Conservation (phyloP, 305 asterid genomes). For the Fraxinus sp. region DNA sequence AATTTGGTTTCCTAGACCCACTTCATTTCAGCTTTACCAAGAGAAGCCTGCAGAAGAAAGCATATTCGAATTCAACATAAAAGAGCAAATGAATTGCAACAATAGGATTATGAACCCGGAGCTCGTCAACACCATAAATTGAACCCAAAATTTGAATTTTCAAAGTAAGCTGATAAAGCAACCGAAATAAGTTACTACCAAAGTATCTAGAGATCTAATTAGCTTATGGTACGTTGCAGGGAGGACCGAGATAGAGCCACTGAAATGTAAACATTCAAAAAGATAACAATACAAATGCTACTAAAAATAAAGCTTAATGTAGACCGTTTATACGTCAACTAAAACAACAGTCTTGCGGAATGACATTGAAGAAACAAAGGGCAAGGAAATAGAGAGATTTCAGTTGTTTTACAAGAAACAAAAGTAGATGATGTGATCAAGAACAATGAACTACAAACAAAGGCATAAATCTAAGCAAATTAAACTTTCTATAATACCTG, state of each 20-base stretch:
- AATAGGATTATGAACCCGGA: not conserved
- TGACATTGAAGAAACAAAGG: too few species aligned
- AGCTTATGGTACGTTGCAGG: not conserved
- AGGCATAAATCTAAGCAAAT: not conserved
- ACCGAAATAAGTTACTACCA: not conserved
- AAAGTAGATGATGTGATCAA: too few species aligned
- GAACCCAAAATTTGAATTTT: not conserved
- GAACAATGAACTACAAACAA: too few species aligned
- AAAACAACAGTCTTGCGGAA: too few species aligned
- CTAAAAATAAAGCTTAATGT: too few species aligned
- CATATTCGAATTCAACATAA: not conserved
- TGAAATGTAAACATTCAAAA: too few species aligned
- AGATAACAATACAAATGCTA: not conserved
- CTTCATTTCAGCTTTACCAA: too few species aligned
- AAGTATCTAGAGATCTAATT: not conserved
- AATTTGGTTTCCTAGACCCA: too few species aligned
- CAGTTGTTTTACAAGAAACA: too few species aligned
- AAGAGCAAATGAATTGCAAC: not conserved
- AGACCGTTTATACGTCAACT: too few species aligned
- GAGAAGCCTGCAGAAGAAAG: conserved; percentile 31
- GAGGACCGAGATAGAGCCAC: not conserved
- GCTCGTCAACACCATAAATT: not conserved
- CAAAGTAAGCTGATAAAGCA: not conserved
- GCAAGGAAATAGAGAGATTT: too few species aligned
- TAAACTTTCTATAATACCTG: not conserved